Conservation (phyloP, 140 eudicot species). For the Ambrosia hybrid region DNA sequence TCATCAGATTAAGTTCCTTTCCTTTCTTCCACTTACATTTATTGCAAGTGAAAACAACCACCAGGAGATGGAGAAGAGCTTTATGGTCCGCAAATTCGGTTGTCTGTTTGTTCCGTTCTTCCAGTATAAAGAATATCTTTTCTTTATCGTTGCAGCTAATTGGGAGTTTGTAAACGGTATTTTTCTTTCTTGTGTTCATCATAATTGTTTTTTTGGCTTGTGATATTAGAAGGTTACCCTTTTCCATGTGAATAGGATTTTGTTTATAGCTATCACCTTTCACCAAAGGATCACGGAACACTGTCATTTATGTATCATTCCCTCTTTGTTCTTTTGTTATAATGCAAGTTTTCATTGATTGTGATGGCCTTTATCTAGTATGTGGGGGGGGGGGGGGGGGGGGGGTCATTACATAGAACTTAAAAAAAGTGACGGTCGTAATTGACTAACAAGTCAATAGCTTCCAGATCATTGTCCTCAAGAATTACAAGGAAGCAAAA, state of each 20-base stretch:
- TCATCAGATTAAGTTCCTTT: constrained; percentile 55
- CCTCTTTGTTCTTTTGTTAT: not conserved
- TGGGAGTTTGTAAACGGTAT: constrained; percentile 15
- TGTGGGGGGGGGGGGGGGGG: too few relatives aligned
- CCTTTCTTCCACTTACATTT: constrained; percentile 13
- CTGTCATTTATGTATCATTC: constrained; percentile 31
- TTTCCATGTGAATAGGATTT: constrained; percentile 40
- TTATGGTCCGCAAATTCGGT: constrained; percentile 27
- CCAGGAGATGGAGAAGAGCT: constrained; percentile 10
- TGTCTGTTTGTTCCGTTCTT: constrained; percentile 39
- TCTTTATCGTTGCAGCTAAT: constrained; percentile 13
- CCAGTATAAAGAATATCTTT: constrained; percentile 18
- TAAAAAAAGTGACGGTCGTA: too few relatives aligned
- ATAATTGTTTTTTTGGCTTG: constrained; percentile 22
- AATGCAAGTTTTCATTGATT: constrained; percentile 12
- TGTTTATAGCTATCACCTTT: constrained; percentile 4
- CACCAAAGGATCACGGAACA: not conserved
- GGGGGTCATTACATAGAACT: too few relatives aligned
- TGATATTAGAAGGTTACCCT: constrained; percentile 18
- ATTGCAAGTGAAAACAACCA: constrained; percentile 20
- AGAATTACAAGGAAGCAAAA: too few relatives aligned
- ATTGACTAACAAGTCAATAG: too few relatives aligned
- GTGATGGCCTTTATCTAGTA: not conserved
- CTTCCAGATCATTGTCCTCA: too few relatives aligned
- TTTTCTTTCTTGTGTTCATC: constrained; percentile 16